Conservation (phyloP, 208 protist species). For the Ichthyophonus hoferi region DNA sequence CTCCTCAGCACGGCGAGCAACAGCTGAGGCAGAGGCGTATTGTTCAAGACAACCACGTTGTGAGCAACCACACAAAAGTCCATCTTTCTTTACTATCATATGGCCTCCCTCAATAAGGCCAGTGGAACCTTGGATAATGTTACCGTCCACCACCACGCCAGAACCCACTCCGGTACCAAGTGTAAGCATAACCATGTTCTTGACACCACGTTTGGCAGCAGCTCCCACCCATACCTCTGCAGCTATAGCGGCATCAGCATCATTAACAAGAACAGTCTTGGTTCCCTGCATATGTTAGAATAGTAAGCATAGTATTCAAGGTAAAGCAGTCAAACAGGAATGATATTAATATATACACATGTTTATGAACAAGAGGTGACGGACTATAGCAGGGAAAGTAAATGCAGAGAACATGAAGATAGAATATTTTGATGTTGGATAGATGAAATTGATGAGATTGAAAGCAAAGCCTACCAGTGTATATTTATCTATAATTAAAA, state of each 20-base stretch:
- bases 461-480: no score
- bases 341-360: no score
- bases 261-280: conserved; percentile 8
- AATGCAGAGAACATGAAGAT: no score
- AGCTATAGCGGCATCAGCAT: conserved; percentile 26
- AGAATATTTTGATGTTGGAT: no score
- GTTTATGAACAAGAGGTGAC: no score
- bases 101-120: conserved; percentile 21
- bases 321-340: no score
- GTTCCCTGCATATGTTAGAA: neutral
- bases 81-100: neutral
- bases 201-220: neutral
- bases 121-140: neutral
- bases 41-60: conserved; percentile 9
- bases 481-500: no score
- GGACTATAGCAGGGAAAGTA: no score
- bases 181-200: conserved; percentile 18
- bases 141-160: conserved; percentile 9
- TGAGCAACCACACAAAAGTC: conserved; percentile 9
- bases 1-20: neutral
- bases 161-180: conserved; percentile 9
- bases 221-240: conserved; percentile 19
- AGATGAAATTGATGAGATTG: no score
- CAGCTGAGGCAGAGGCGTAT: conserved; percentile 4
- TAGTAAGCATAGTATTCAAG: no score